Evolutionary conservation across 2,329 filamentous ascomycete genomes (phyloP).

Genomic region (Xylariomycetidae sp.): DNA sequence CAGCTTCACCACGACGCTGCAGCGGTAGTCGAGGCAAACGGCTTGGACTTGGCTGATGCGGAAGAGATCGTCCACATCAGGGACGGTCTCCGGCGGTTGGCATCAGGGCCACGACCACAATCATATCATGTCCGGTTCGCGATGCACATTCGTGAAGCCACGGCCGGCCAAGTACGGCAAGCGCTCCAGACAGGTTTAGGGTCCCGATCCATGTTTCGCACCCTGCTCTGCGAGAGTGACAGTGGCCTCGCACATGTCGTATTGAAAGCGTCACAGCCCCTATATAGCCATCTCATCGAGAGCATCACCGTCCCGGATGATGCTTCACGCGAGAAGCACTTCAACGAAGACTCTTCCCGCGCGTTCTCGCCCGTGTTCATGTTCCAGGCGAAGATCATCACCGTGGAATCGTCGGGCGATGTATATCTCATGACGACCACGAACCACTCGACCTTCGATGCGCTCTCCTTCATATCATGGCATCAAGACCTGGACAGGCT

Average conservation of each 20-base stretch:
- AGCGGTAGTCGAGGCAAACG: background rate
- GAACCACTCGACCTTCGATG: slow-evolving; percentile 2
- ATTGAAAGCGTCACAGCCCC: background rate
- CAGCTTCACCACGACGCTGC: background rate
- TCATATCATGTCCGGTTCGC: slow-evolving; percentile 1
- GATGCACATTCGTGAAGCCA: background rate
- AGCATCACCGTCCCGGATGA: background rate
- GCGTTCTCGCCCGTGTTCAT: slow-evolving; percentile 2
- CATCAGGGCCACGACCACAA: background rate
- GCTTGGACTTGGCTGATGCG: background rate
- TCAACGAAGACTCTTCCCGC: background rate
- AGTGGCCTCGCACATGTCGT: background rate
- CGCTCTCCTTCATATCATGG: slow-evolving; percentile 1
- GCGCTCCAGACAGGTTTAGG: background rate
- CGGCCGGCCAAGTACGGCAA: background rate
- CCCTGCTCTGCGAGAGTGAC: background rate
- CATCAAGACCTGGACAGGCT: slow-evolving; percentile 1
- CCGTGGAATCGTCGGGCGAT: background rate
- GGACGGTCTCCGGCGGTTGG: slow-evolving; percentile 1
- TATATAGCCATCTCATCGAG: slow-evolving; percentile 1
- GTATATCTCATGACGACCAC: background rate
- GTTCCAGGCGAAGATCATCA: background rate
- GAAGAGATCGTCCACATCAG: slow-evolving; percentile 1
- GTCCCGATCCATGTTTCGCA: slow-evolving; percentile 1
- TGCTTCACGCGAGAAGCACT: background rate